Base-by-base conservation (phyloP, 768 basidiomycete species). In the Omphalotus guepiniiformis region DNA sequence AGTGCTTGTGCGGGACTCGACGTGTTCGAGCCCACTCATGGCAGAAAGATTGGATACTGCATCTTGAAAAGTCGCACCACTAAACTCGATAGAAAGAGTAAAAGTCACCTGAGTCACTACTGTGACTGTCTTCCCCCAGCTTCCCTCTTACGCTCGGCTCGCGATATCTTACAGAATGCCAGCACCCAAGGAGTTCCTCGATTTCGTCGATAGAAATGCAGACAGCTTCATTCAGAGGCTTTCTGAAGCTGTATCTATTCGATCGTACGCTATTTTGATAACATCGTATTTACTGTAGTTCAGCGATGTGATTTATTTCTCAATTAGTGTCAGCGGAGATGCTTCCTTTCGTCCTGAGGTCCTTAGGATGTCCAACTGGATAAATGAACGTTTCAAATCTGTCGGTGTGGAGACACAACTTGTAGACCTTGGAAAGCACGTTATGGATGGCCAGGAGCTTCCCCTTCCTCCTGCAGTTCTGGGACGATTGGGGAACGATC, bases 321-420 rank as follows among this genome's bases (percentile, higher is more conserved):
- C 23, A 18, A 6, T 25, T 59, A 85, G 87, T 57, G 71, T 92
- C 53, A 83, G 82, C 50, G 79, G 84, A 16, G 88, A 92, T 65
- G 78, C 79, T 13, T 65, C 74, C 4, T 82, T 78, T 59, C 82
- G 93, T 34, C 64, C 74, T 38, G 85, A 92, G 63, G 91, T 94
- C 52, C 71, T 88, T 59, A 75, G 71, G 54, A 99, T 99, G 96
- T 86, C 83, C 0, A 68, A 82, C 28, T 98, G 83, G 81, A 75
- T 97, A 48, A 73, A 88, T 49, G 63, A 58, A 4, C 79, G 93
- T 60, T 80, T 98, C 49, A 78, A 77, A 37, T 65, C 75, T n/a
- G 75, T 92, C 35, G 92, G 90, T 5, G 90, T 88, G 36, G 80
- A 79, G 41, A 93, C 90, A 1, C 72, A 80, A 58, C 73, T 83